Percentiles rank a stretch among this genome's conserved stretches.
Conservation (phyloP, 805 yeast species). For the Alloascoidea hylecoeti region DNA sequence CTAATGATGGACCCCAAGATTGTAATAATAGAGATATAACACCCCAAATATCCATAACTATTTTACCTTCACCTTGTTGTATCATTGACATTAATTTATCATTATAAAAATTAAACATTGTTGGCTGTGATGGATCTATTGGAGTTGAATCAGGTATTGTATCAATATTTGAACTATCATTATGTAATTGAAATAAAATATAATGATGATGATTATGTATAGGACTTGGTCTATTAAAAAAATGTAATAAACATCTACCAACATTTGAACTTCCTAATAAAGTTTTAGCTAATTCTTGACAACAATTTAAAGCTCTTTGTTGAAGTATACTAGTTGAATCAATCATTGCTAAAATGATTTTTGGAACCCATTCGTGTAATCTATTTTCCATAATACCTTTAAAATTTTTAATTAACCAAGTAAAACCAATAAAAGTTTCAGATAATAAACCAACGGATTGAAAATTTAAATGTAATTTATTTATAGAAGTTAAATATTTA, state of each 20-base stretch:
- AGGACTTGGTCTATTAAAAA: neutral
- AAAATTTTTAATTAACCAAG: neutral
- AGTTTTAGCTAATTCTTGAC: neutral
- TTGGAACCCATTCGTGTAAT: neutral
- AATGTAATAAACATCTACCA: neutral
- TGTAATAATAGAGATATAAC: neutral
- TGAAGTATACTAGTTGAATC: neutral
- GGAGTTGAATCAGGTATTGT: neutral
- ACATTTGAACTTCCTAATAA: neutral
- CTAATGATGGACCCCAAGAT: neutral
- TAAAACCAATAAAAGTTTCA: neutral
- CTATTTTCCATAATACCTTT: neutral
- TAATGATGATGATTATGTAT: too few species aligned
- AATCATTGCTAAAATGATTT: neutral
- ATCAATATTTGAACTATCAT: neutral
- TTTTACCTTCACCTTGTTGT: slow-evolving; percentile 1
- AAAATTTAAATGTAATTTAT: neutral
- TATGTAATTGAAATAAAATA: neutral
- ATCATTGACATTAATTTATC: neutral
- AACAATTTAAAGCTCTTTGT: neutral
- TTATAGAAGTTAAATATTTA: neutral
- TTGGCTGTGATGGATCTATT: neutral
- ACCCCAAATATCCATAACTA: neutral
- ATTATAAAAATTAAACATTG: neutral
- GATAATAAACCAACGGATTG: neutral